These are phyloP conservation scores for Galeopsis tetrahit DNA, from an alignment of 257 asterid species.

Conservation along the genomic window DNA sequence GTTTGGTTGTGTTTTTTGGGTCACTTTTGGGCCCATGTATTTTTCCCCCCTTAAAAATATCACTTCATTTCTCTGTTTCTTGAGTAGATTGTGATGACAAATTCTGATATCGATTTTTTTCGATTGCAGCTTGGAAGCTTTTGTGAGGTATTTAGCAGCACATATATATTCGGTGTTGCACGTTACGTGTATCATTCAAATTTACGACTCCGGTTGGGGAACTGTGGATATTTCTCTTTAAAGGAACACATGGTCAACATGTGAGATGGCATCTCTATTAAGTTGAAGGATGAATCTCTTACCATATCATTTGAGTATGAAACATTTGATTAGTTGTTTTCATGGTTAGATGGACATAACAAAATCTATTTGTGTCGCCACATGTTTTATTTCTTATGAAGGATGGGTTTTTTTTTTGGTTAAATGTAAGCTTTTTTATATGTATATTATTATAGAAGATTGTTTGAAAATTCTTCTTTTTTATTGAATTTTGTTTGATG, in stretches of 20 bases:
- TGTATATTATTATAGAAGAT: slow-evolving; percentile 36
- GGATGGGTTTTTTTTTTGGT: slow-evolving; percentile 1
- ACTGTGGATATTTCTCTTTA: slow-evolving; percentile 46
- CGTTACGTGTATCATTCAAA: slow-evolving; percentile 20
- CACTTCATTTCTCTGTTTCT: neutral
- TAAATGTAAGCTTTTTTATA: slow-evolving; percentile 9
- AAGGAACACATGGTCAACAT: slow-evolving; percentile 31
- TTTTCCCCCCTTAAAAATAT: too few relatives aligned
- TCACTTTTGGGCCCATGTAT: too few relatives aligned
- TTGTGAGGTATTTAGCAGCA: slow-evolving; percentile 40
- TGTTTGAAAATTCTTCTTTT: slow-evolving; percentile 29
- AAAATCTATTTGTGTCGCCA: slow-evolving; percentile 25
- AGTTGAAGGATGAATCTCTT: slow-evolving; percentile 26
- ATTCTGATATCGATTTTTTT: neutral
- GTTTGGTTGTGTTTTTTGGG: too few relatives aligned
- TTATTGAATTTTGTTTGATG: slow-evolving; percentile 23
- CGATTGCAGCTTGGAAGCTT: slow-evolving; percentile 57
- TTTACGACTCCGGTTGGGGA: slow-evolving; percentile 31
- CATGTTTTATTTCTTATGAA: slow-evolving; percentile 24
- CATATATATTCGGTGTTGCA: slow-evolving; percentile 26
- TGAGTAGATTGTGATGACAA: neutral
- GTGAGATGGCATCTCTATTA: slow-evolving; percentile 29
- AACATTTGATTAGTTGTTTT: slow-evolving; percentile 34
- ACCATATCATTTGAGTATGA: slow-evolving; percentile 28
- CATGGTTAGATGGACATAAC: slow-evolving; percentile 35